phyloP scores from a whole-genome alignment of 805 yeast genomes.

The Geotrichum ghanense region DNA sequence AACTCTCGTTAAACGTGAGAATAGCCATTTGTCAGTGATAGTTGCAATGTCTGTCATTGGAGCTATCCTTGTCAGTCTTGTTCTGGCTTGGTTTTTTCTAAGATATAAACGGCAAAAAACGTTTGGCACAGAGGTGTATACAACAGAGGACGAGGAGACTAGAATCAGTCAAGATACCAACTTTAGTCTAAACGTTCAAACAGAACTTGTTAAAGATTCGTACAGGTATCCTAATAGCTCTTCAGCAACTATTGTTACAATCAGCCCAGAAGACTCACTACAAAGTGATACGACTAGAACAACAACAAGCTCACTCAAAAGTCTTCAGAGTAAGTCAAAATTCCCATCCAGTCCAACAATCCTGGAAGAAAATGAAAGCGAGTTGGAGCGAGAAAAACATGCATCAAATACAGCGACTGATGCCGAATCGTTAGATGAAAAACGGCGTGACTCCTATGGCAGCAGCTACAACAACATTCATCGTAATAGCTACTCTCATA shows the following conservation, averaged over 20 bases:
- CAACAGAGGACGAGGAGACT: not conserved
- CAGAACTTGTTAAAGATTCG: not conserved
- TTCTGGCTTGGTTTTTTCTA: not conserved
- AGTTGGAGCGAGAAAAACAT: too few relatives aligned
- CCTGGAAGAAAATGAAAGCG: not conserved
- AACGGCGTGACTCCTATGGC: too few relatives aligned
- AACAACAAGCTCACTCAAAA: too few relatives aligned
- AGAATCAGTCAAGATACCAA: not conserved
- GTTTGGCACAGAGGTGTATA: not conserved
- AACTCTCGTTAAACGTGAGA: not conserved
- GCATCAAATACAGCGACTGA: too few relatives aligned
- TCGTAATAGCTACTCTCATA: too few relatives aligned
- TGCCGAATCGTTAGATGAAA: too few relatives aligned
- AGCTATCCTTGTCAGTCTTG: not conserved
- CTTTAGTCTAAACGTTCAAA: not conserved
- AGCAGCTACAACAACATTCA: too few relatives aligned
- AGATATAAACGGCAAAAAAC: not conserved
- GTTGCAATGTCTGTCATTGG: not conserved
- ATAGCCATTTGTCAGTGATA: not conserved
- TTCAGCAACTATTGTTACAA: not conserved
- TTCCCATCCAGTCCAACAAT: not conserved
- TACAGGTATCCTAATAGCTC: constrained; percentile 1
- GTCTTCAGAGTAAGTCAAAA: not conserved
- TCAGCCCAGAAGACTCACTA: not conserved
- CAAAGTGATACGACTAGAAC: not conserved